Evolutionary conservation across 179 eudicot species (phyloP), one percentile per base, ranked within the genome.

Genomic region (Pouteria campechiana): DNA sequence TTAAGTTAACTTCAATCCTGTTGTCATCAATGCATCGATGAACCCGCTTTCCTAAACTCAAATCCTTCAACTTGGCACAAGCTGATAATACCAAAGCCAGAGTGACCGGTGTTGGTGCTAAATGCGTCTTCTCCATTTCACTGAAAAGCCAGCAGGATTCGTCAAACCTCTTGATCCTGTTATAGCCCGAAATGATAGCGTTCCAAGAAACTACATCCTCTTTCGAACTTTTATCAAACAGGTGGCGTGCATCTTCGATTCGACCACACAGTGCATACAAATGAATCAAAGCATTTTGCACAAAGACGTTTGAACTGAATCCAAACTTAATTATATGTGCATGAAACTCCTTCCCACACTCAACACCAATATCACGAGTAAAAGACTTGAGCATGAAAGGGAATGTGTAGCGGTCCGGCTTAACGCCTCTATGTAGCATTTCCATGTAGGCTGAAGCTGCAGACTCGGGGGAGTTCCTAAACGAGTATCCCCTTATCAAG

Each of bases 81-180:
- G 67, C 67, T 14, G 67, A 67, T 20, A 67, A 18, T 32, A 61
- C 58, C 6, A 52, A 50, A 47, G 61, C 60, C 31, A 67, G 63
- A 3, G 63, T 60, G 21, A 67, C 67, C 12, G 47, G 31, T 34
- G 59, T 61, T 19, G 72, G 67, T 27, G 25, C n/a, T 25, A 67
- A 32, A 33, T 62, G 34, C 25, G 21, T 55, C 25, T 50, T 41
- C 59, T 25, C 67, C 72, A 67, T 61, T 24, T 23, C 57, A 35
- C 45, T 0, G 18, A 60, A 67, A 41, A 67, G 55, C 30, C 51
- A 24, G 32, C 42, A 51, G 27, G 72, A 57, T 53, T 62, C 53
- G 33, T 57, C 53, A 43, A 46, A 52, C 19, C 17, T 32, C 36
- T 57, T 57, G 24, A 46, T 51, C 44, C 54, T 52, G 41, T 57